A percentile compares a stretch with the other conserved stretches of the same genome.
phyloP scores from a whole-genome alignment of 768 basidiomycete species.

The Artomyces pyxidatus region DNA sequence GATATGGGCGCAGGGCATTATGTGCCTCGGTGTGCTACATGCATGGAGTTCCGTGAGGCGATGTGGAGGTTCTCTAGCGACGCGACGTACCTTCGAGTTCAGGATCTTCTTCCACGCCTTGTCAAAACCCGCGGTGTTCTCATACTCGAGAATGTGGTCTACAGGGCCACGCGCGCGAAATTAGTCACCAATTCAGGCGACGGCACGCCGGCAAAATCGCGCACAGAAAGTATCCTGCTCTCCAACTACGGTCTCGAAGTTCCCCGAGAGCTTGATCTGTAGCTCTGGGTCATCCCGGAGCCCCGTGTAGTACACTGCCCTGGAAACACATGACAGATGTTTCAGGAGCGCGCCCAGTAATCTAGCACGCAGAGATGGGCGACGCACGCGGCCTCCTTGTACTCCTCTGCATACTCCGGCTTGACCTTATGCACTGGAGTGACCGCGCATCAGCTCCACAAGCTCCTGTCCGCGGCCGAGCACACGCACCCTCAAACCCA shows the following conservation, averaged over 20 bases:
- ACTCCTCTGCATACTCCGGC: slow-evolving; percentile 72
- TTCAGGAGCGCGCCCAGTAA: slow-evolving; percentile 7
- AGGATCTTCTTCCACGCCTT: slow-evolving; percentile 57
- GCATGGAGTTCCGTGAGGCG: no score
- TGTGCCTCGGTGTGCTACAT: slow-evolving; percentile 59
- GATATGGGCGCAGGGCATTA: slow-evolving; percentile 66
- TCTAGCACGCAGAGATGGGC: slow-evolving; percentile 1
- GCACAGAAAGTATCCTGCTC: slow-evolving; percentile 79
- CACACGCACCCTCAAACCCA: slow-evolving; percentile 69
- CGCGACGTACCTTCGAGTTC: slow-evolving; percentile 56
- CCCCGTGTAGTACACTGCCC: slow-evolving; percentile 78
- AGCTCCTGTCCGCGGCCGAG: not conserved
- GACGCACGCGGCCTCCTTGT: slow-evolving; percentile 82
- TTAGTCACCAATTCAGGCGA: not conserved
- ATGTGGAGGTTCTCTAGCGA: no score
- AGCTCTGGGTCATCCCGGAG: slow-evolving; percentile 66
- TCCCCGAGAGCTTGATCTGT: slow-evolving; percentile 84
- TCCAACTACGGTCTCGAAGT: slow-evolving; percentile 88
- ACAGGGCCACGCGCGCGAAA: slow-evolving; percentile 1
- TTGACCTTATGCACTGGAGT: slow-evolving; percentile 75
- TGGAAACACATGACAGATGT: no score
- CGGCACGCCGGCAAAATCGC: slow-evolving; percentile 12
- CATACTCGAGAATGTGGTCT: slow-evolving; percentile 84
- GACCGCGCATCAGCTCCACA: not conserved
- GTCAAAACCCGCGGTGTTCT: slow-evolving; percentile 88